phyloP scores from a whole-genome alignment of 2,329 filamentous ascomycete genomes.

The Fusarium foetens region DNA sequence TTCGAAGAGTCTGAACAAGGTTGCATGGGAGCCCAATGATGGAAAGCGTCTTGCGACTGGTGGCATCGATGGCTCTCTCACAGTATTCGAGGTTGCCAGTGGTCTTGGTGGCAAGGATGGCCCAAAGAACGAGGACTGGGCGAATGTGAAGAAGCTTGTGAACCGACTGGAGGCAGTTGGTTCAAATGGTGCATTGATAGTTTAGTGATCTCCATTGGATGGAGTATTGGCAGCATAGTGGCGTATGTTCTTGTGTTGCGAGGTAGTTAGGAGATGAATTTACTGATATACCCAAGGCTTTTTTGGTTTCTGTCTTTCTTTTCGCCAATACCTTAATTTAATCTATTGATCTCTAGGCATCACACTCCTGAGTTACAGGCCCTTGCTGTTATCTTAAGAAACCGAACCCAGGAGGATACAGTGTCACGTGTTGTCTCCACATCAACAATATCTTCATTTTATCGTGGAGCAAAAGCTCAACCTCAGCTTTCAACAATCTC shows the following conservation, averaged over 20 bases:
- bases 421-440: conserved; percentile 32
- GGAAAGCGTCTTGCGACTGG: conserved; percentile 89
- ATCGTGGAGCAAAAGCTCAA: not conserved
- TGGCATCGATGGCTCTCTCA: conserved; percentile 89
- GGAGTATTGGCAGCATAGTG: conserved; percentile 29
- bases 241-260: conserved; percentile 30
- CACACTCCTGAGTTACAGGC: not conserved
- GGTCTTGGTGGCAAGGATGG: conserved; percentile 87
- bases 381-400: not conserved
- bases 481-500: not conserved
- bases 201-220: conserved; percentile 43
- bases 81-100: conserved; percentile 89
- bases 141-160: conserved; percentile 89
- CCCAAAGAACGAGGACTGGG: conserved; percentile 89
- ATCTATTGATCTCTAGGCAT: not conserved
- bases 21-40: conserved; percentile 92
- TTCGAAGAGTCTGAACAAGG: conserved; percentile 89
- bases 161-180: conserved; percentile 75
- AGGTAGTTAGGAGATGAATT: conserved; percentile 29
- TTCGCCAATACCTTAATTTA: not conserved
- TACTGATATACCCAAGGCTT: conserved; percentile 41
- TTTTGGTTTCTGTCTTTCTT: not conserved
- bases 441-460: conserved; percentile 16
- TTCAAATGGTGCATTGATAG: conserved; percentile 58
- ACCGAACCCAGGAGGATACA: not conserved